Percentiles rank a stretch among this genome's conserved stretches.
Evolutionary conservation across 2,329 filamentous ascomycete genomes (phyloP).

Genomic region (Penicillium sp.): DNA sequence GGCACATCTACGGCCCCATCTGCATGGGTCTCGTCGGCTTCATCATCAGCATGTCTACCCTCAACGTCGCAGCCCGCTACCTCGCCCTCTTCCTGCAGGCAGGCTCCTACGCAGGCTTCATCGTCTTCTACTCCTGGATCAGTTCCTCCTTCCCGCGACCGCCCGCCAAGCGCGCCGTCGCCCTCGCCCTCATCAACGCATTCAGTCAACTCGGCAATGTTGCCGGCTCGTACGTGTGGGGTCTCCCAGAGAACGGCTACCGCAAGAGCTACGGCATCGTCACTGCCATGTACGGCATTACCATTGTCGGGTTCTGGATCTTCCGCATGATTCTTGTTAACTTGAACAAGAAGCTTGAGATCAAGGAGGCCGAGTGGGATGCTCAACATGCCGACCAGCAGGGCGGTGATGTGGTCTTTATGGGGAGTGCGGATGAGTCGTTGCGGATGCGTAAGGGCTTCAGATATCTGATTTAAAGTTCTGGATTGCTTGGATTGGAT

Average conservation of each 20-base stretch:
- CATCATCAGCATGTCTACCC: slow-evolving; percentile 65
- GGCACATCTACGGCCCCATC: slow-evolving; percentile 63
- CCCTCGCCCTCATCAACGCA: slow-evolving; percentile 77
- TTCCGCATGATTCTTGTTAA: slow-evolving; percentile 56
- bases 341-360: slow-evolving; percentile 34
- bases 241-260: slow-evolving; percentile 64
- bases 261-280: slow-evolving; percentile 70
- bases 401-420: slow-evolving; percentile 18
- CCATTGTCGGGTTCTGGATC: slow-evolving; percentile 53
- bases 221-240: slow-evolving; percentile 69
- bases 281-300: slow-evolving; percentile 67
- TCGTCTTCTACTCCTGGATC: slow-evolving; percentile 41
- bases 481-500: slow-evolving; percentile 5
- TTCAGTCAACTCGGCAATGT: slow-evolving; percentile 64
- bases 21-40: slow-evolving; percentile 62
- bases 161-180: slow-evolving; percentile 75
- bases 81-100: slow-evolving; percentile 66
- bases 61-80: slow-evolving; percentile 63
- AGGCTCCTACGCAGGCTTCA: slow-evolving; percentile 60
- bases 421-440: slow-evolving; percentile 30
- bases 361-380: slow-evolving; percentile 24
- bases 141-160: slow-evolving; percentile 66
- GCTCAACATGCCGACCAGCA: slow-evolving; percentile 16
- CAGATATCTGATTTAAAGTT: slow-evolving; percentile 34
- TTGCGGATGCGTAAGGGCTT: slow-evolving; percentile 38